Evolutionary conservation across 345 rosid genomes (phyloP).

Genomic region (Linum lewisii): DNA sequence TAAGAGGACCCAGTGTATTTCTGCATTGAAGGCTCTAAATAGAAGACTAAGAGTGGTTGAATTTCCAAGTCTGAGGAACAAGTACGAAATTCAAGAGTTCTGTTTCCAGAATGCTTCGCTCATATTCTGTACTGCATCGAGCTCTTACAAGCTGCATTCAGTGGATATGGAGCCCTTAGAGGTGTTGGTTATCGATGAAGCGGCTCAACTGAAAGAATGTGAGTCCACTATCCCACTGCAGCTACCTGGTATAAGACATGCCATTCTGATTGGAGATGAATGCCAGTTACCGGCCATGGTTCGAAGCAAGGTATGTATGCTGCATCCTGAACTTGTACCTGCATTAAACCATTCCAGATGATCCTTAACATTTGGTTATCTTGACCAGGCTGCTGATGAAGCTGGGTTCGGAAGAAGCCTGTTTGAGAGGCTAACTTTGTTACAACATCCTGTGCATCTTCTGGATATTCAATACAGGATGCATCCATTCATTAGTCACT

Average conservation of each 20-base stretch:
- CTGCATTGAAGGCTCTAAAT: neutral
- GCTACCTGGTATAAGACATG: slow-evolving; percentile 32
- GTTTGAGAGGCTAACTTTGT: slow-evolving; percentile 21
- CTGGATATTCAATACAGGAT: slow-evolving; percentile 27
- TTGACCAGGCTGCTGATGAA: slow-evolving; percentile 13
- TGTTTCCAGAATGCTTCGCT: slow-evolving; percentile 28
- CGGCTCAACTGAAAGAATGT: slow-evolving; percentile 50
- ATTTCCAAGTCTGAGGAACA: neutral
- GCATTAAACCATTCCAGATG: too few relatives aligned
- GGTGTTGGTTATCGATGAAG: slow-evolving; percentile 41
- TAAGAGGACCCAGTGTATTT: slow-evolving; percentile 8
- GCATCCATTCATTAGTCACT: slow-evolving; percentile 27
- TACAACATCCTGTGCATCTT: slow-evolving; percentile 15
- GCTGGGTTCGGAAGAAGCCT: slow-evolving; percentile 24
- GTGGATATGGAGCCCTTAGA: slow-evolving; percentile 12
- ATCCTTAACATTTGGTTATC: too few relatives aligned
- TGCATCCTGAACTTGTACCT: neutral
- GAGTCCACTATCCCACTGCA: slow-evolving; percentile 42
- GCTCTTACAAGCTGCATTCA: slow-evolving; percentile 27
- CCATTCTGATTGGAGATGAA: slow-evolving; percentile 41
- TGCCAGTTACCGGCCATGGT: slow-evolving; percentile 44
- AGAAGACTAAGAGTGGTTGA: neutral
- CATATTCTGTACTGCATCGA: slow-evolving; percentile 37
- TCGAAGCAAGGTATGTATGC: slow-evolving; percentile 24
- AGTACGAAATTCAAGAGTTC: neutral